These are phyloP conservation scores for Lepidium sativum DNA, from an alignment of 345 rosid genomes.

Conservation along the genomic window DNA sequence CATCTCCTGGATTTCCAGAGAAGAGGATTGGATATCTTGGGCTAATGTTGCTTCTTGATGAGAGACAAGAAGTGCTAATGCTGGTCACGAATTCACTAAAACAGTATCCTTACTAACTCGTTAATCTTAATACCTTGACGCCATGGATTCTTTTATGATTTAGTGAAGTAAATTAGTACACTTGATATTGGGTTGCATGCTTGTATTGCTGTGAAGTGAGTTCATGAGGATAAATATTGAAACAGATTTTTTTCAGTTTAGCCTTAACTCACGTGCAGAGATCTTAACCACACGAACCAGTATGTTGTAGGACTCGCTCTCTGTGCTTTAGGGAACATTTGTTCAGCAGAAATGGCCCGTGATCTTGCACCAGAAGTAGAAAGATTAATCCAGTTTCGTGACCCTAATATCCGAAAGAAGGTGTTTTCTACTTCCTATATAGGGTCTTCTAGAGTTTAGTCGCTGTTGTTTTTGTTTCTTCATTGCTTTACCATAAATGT, in stretches of 20 bases:
- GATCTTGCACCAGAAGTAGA: conserved; percentile 99
- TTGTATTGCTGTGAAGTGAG: neutral
- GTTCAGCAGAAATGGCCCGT: conserved; percentile 99
- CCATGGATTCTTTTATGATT: neutral
- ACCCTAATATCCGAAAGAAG: conserved; percentile 96
- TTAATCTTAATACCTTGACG: neutral
- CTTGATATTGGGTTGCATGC: neutral
- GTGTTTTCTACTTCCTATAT: conserved; percentile 20
- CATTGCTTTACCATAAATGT: conserved; percentile 12
- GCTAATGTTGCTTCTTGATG: conserved; percentile 97
- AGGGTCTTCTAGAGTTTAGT: neutral
- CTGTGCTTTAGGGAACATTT: conserved; percentile 98
- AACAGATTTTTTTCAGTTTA: neutral
- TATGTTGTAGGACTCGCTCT: conserved; percentile 97
- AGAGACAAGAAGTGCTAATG: conserved; percentile 99
- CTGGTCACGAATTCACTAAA: conserved; percentile 96
- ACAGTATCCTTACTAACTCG: conserved; percentile 68
- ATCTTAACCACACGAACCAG: conserved; percentile 94
- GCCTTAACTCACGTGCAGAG: conserved; percentile 74
- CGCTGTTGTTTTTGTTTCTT: neutral
- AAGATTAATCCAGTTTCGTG: conserved; percentile 92
- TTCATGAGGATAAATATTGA: neutral
- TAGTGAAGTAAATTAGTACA: neutral
- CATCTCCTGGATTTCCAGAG: conserved; percentile 95
- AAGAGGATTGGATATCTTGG: conserved; percentile 99